Percentiles rank a stretch among this genome's conserved stretches.
phyloP scores from a whole-genome alignment of 805 yeast genomes.

The Ogataea allantospora region DNA sequence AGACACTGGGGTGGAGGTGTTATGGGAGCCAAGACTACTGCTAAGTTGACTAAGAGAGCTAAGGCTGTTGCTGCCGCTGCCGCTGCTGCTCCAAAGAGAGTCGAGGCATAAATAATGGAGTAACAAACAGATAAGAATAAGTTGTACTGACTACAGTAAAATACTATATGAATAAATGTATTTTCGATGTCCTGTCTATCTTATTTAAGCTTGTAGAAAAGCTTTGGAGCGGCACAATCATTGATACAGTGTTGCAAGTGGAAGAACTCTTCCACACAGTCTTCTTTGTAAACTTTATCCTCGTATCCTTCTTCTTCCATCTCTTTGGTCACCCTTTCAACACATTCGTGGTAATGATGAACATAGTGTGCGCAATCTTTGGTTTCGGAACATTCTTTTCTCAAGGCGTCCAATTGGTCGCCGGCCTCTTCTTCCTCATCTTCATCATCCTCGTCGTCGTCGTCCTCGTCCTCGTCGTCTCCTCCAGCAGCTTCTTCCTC shows the following conservation, averaged over 20 bases:
- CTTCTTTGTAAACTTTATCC: conserved; percentile 82
- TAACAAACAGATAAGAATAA: conserved; percentile 6
- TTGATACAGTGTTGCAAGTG: conserved; percentile 92
- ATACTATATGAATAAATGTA: conserved; percentile 7
- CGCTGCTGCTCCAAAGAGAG: conserved; percentile 17
- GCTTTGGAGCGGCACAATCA: conserved; percentile 87
- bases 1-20: conserved; percentile 99
- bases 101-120: conserved; percentile 13
- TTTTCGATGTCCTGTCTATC: conserved; percentile 10
- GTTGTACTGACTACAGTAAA: conserved; percentile 3
- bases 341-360: conserved; percentile 93
- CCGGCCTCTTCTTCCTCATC: conserved; percentile 57
- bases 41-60: conserved; percentile 73
- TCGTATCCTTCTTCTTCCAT: conserved; percentile 83
- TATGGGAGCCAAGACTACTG: conserved; percentile 89
- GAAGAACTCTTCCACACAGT: conserved; percentile 97
- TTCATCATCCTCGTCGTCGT: conserved; percentile 39
- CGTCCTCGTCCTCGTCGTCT: conserved; percentile 38
- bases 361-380: conserved; percentile 66
- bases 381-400: conserved; percentile 67
- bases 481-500: conserved; percentile 53
- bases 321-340: conserved; percentile 88
- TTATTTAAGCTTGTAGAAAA: conserved; percentile 83
- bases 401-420: conserved; percentile 64
- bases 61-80: conserved; percentile 44